These are phyloP conservation scores for Penicillium janthinellum DNA, from an alignment of 2,329 filamentous ascomycete species.

Conservation along the genomic window DNA sequence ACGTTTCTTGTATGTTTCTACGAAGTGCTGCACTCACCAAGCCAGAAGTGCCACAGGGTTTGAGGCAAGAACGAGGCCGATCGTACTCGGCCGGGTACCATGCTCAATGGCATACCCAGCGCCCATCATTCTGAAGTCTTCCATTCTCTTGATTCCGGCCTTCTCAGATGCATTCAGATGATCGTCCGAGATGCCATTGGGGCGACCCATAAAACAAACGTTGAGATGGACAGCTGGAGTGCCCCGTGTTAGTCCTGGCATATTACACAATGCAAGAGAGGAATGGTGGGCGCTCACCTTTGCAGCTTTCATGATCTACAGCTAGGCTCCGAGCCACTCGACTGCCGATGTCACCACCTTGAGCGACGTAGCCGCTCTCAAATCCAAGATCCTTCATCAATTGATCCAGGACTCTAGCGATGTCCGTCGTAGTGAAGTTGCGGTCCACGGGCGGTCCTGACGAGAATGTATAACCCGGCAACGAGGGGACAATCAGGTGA, in stretches of 20 bases:
- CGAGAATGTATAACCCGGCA: slow-evolving; percentile 36
- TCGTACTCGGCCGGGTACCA: slow-evolving; percentile 37
- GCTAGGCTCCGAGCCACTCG: slow-evolving; percentile 27
- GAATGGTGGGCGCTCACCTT: slow-evolving; percentile 22
- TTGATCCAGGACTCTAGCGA: slow-evolving; percentile 31
- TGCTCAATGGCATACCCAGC: slow-evolving; percentile 34
- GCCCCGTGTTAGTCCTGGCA: neutral
- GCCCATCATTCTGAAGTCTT: slow-evolving; percentile 24
- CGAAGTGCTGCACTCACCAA: slow-evolving; percentile 24
- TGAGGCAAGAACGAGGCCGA: slow-evolving; percentile 36
- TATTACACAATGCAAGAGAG: neutral
- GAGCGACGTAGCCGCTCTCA: slow-evolving; percentile 32
- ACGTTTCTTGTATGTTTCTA: neutral
- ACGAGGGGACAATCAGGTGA: slow-evolving; percentile 35
- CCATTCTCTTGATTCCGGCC: slow-evolving; percentile 30
- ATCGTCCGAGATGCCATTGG: slow-evolving; percentile 26
- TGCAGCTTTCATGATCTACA: slow-evolving; percentile 32
- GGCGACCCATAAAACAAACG: slow-evolving; percentile 28
- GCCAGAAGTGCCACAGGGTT: slow-evolving; percentile 37
- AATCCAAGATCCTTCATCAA: slow-evolving; percentile 36
- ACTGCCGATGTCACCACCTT: slow-evolving; percentile 38
- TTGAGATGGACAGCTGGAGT: slow-evolving; percentile 34
- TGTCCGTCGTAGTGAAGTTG: slow-evolving; percentile 27
- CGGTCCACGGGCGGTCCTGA: slow-evolving; percentile 33
- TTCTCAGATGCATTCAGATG: slow-evolving; percentile 29